Evolutionary conservation across 768 basidiomycete genomes (phyloP).

Genomic region (Lentinus tigrinus): DNA sequence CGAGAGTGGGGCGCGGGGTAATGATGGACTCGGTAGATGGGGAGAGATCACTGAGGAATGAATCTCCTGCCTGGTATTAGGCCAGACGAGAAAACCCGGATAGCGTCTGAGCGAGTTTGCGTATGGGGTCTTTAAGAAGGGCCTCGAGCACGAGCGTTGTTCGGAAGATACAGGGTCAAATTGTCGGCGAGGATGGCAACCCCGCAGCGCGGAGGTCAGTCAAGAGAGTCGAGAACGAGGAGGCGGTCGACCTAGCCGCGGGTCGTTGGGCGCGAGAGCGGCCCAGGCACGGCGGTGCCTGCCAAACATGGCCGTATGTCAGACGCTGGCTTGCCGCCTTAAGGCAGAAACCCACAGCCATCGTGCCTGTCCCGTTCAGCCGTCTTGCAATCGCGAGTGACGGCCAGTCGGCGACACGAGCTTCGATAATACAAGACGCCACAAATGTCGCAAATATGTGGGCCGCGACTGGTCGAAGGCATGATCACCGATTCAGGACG

Average conservation of each 20-base stretch:
- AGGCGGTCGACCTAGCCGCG: constrained; percentile 12
- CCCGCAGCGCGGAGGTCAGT: constrained; percentile 4
- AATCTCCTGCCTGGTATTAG: background rate
- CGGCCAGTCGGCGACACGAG: too few relatives aligned
- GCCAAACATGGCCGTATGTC: constrained; percentile 3
- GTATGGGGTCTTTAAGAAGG: constrained; percentile 10
- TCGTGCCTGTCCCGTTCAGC: constrained; percentile 2
- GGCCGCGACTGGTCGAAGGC: too few relatives aligned
- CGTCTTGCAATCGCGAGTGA: background rate
- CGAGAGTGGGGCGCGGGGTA: background rate
- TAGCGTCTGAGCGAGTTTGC: background rate
- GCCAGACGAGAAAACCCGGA: background rate
- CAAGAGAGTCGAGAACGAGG: constrained; percentile 15
- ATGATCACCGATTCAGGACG: too few relatives aligned
- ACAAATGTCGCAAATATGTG: background rate
- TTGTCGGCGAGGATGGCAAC: constrained; percentile 14
- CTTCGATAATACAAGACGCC: background rate
- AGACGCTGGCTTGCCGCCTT: constrained; percentile 2
- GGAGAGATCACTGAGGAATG: constrained; percentile 4
- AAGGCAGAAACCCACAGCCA: background rate
- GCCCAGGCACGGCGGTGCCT: constrained; percentile 10
- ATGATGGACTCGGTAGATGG: background rate
- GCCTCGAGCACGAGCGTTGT: constrained; percentile 7
- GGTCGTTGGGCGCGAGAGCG: constrained; percentile 16
- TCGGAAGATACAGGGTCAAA: constrained; percentile 18